phyloP scores from a whole-genome alignment of 306 rosid species.

The Corylus heterophylla region DNA sequence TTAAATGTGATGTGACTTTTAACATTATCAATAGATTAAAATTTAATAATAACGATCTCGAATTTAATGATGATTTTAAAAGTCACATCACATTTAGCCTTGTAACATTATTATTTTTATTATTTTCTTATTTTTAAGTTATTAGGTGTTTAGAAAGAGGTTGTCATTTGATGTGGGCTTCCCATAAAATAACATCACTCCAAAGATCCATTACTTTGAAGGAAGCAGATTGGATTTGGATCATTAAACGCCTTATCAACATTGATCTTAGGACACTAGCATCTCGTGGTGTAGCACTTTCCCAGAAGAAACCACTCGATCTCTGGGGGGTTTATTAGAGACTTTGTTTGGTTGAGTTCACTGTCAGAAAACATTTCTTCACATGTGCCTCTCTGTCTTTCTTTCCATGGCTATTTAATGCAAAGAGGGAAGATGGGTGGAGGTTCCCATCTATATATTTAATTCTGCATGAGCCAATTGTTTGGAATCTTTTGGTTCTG shows the following conservation, averaged over 20 bases:
- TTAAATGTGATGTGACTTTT: too few species aligned
- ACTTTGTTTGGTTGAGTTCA: conserved; percentile 4
- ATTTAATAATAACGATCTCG: too few species aligned
- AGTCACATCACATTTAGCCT: too few species aligned
- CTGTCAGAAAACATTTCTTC: not conserved
- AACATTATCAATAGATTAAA: too few species aligned
- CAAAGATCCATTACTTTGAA: not conserved
- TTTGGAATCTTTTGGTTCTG: conserved; percentile 8
- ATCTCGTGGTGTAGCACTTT: not conserved
- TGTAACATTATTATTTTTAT: not conserved
- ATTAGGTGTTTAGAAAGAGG: not conserved
- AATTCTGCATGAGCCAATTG: not conserved
- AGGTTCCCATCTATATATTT: conserved; percentile 33
- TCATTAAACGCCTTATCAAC: not conserved
- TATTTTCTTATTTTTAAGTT: not conserved
- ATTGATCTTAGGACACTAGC: not conserved
- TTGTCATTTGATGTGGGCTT: not conserved
- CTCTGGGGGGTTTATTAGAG: not conserved
- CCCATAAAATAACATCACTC: not conserved
- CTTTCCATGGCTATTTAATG: conserved; percentile 23
- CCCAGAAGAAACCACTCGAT: conserved; percentile 7
- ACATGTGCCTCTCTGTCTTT: conserved; percentile 3
- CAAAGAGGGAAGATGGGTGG: conserved; percentile 10
- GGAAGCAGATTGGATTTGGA: not conserved
- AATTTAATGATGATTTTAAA: too few species aligned